phyloP scores from a whole-genome alignment of 2,329 filamentous ascomycete genomes.

The Ophiosphaerella narmari region DNA sequence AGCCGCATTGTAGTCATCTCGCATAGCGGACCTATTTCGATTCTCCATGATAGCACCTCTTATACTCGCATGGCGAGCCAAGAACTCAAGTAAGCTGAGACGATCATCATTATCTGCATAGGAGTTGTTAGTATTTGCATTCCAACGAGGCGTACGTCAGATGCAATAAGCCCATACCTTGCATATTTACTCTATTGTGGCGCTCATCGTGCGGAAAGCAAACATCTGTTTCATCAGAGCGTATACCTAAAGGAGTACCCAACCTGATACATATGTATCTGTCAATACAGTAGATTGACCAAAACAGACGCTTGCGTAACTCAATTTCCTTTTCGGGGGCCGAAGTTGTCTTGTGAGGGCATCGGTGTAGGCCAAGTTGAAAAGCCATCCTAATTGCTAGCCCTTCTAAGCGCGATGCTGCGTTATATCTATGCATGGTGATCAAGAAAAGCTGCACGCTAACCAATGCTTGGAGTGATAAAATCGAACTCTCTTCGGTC shows the following conservation, averaged over 20 bases:
- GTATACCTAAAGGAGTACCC: slow-evolving; percentile 25
- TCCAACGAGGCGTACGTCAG: background rate
- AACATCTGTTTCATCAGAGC: slow-evolving; percentile 24
- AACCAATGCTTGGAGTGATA: slow-evolving; percentile 28
- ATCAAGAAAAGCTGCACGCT: slow-evolving; percentile 30
- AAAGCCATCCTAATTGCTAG: slow-evolving; percentile 25
- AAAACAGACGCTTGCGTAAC: slow-evolving; percentile 30
- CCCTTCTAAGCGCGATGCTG: slow-evolving; percentile 28
- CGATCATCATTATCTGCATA: slow-evolving; percentile 17
- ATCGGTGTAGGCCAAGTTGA: slow-evolving; percentile 24
- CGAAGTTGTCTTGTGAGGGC: slow-evolving; percentile 10
- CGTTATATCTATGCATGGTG: slow-evolving; percentile 31
- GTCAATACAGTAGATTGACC: slow-evolving; percentile 31
- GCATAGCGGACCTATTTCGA: slow-evolving; percentile 15
- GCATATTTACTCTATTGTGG: slow-evolving; percentile 6
- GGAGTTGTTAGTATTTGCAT: background rate
- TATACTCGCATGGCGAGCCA: slow-evolving; percentile 26
- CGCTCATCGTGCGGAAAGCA: slow-evolving; percentile 27
- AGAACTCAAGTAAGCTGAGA: slow-evolving; percentile 26
- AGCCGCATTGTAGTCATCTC: slow-evolving; percentile 8
- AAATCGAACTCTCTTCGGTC: slow-evolving; percentile 27
- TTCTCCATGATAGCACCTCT: slow-evolving; percentile 30
- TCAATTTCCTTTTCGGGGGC: slow-evolving; percentile 16
- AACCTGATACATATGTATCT: slow-evolving; percentile 30
- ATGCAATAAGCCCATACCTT: slow-evolving; percentile 2